Percentiles rank a stretch among this genome's conserved stretches.
phyloP scores from a whole-genome alignment of 441 rosid genomes.

The Pelargonium myrrhifolium region DNA sequence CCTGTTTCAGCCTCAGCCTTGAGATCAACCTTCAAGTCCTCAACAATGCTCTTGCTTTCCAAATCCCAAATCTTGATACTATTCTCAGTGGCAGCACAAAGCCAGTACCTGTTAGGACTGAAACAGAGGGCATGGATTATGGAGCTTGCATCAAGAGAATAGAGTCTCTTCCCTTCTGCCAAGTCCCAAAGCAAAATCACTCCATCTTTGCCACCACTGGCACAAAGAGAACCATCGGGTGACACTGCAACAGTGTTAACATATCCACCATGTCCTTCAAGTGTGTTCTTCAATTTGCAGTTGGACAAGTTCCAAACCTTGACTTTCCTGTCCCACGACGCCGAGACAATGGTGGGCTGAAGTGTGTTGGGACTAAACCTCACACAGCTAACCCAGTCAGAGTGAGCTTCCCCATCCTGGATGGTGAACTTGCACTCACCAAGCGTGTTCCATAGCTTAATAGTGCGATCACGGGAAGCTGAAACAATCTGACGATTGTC shows the following conservation, averaged over 20 bases:
- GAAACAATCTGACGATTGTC: slow-evolving; percentile 98
- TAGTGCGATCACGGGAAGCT: slow-evolving; percentile 79
- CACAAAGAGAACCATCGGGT: slow-evolving; percentile 92
- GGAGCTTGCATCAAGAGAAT: slow-evolving; percentile 70
- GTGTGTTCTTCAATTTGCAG: slow-evolving; percentile 68
- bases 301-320: slow-evolving; percentile 91
- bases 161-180: slow-evolving; percentile 88
- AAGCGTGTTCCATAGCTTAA: slow-evolving; percentile 84
- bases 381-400: slow-evolving; percentile 84
- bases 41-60: slow-evolving; percentile 87
- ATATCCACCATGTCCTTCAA: slow-evolving; percentile 73
- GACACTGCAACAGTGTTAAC: slow-evolving; percentile 92
- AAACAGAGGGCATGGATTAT: slow-evolving; percentile 75
- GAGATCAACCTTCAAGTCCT: slow-evolving; percentile 88
- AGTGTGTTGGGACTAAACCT: slow-evolving; percentile 74
- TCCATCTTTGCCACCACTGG: slow-evolving; percentile 94
- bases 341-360: slow-evolving; percentile 77
- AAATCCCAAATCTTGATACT: slow-evolving; percentile 97
- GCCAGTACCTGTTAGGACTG: slow-evolving; percentile 96
- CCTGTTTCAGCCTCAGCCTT: slow-evolving; percentile 82
- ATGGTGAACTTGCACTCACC: slow-evolving; percentile 93
- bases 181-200: slow-evolving; percentile 85
- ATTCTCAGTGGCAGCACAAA: slow-evolving; percentile 81
- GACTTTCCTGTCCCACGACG: slow-evolving; percentile 78
- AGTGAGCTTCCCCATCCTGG: slow-evolving; percentile 65